Evolutionary conservation across 805 yeast species (phyloP).

Genomic region (Candida koratica): DNA sequence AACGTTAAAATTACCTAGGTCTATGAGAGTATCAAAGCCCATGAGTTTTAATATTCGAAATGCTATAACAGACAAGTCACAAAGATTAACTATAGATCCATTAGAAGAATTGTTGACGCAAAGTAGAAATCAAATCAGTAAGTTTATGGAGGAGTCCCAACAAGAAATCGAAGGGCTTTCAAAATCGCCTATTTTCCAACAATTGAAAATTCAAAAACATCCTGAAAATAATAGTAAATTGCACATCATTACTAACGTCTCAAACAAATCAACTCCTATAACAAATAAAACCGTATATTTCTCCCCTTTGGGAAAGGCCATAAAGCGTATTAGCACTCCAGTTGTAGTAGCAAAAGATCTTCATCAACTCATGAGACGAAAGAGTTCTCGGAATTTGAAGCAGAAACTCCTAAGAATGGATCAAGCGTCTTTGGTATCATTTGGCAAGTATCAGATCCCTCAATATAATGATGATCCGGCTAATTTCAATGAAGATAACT

Average conservation of each 20-base stretch:
- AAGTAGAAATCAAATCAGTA: slow-evolving; percentile 1
- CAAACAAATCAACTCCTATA: slow-evolving; percentile 22
- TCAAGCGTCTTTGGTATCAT: slow-evolving; percentile 13
- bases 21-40: not conserved
- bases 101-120: slow-evolving; percentile 8
- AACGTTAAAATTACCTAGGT: slow-evolving; percentile 18
- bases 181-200: slow-evolving; percentile 1
- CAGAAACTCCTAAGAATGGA: slow-evolving; percentile 15
- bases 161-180: not conserved
- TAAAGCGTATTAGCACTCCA: slow-evolving; percentile 26
- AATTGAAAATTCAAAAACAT: not conserved
- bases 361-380: slow-evolving; percentile 16
- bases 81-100: not conserved
- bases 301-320: slow-evolving; percentile 25
- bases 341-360: slow-evolving; percentile 21
- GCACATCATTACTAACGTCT: slow-evolving; percentile 5
- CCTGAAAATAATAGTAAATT: slow-evolving; percentile 1
- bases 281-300: slow-evolving; percentile 26
- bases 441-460: slow-evolving; percentile 3
- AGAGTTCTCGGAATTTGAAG: slow-evolving; percentile 13
- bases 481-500: slow-evolving; percentile 18
- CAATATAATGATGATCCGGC: slow-evolving; percentile 7
- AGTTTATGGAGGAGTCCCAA: slow-evolving; percentile 3
- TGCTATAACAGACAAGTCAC: not conserved
- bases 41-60: not conserved